phyloP scores from a whole-genome alignment of 1,284 basidiomycete genomes.

The Tilletia indica region DNA sequence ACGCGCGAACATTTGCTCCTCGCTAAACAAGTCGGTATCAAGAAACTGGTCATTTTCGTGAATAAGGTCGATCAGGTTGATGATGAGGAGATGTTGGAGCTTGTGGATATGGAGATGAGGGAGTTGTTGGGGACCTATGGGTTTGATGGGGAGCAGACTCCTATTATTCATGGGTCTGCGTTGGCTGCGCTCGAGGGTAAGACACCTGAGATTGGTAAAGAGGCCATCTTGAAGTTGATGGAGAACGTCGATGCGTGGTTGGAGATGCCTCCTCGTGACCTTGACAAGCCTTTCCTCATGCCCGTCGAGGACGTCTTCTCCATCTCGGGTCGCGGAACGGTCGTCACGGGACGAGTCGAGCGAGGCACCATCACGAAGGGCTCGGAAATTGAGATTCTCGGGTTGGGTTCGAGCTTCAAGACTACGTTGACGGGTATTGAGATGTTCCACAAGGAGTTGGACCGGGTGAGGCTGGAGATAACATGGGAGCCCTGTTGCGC shows the following conservation, averaged over 20 bases:
- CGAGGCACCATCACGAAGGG: conserved; percentile 91
- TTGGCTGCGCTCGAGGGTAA: conserved; percentile 88
- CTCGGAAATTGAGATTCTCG: conserved; percentile 89
- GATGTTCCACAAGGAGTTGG: conserved; percentile 99
- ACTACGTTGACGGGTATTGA: conserved; percentile 96
- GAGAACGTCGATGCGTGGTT: conserved; percentile 91
- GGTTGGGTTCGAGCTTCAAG: conserved; percentile 77
- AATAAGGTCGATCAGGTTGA: conserved; percentile 98
- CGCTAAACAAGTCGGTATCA: conserved; percentile 96
- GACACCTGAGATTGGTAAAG: conserved; percentile 73
- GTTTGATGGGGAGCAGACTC: conserved; percentile 95
- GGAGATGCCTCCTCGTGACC: conserved; percentile 89
- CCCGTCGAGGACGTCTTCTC: conserved; percentile 97
- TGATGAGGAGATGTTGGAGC: conserved; percentile 97
- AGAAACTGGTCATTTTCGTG: conserved; percentile 97
- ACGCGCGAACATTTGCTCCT: conserved; percentile 96
- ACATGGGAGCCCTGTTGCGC: conserved; percentile 96
- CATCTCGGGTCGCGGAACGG: conserved; percentile 96
- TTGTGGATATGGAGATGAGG: conserved; percentile 99
- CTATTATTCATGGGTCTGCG: conserved; percentile 94
- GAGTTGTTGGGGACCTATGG: conserved; percentile 83
- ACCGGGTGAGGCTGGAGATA: conserved; percentile 98
- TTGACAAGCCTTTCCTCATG: conserved; percentile 97
- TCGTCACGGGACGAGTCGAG: conserved; percentile 95
- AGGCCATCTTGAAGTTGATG: conserved; percentile 82